Conservation (phyloP, 1,284 basidiomycete genomes). For the Pseudozyma sp. region DNA sequence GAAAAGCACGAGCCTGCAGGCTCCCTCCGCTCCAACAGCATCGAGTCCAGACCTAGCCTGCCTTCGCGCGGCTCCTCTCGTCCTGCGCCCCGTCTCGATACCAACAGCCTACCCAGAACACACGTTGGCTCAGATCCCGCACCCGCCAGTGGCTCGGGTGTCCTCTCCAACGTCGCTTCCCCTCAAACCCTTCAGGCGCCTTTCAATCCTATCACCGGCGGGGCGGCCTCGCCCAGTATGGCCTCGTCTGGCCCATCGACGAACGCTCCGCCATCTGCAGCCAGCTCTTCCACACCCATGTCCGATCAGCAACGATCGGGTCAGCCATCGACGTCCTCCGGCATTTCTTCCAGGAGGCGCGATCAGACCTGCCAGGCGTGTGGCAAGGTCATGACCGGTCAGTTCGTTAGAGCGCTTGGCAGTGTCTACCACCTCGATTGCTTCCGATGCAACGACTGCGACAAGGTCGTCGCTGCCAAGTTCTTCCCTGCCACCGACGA, state of each 20-base stretch:
- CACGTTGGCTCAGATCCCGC: slow-evolving; percentile 7
- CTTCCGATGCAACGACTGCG: slow-evolving; percentile 93
- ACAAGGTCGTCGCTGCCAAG: slow-evolving; percentile 94
- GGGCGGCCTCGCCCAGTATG: neutral
- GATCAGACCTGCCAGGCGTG: slow-evolving; percentile 65
- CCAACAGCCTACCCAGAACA: slow-evolving; percentile 5
- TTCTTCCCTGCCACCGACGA: slow-evolving; percentile 82
- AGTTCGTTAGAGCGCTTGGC: slow-evolving; percentile 94
- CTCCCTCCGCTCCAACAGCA: slow-evolving; percentile 39
- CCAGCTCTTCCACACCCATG: slow-evolving; percentile 1
- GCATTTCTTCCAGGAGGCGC: slow-evolving; percentile 19
- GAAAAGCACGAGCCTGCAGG: slow-evolving; percentile 37
- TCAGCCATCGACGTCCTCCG: slow-evolving; percentile 12
- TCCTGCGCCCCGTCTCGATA: slow-evolving; percentile 36
- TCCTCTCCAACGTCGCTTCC: slow-evolving; percentile 29
- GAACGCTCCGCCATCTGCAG: neutral
- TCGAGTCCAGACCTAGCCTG: slow-evolving; percentile 36
- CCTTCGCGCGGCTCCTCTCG: slow-evolving; percentile 38
- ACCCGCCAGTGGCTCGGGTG: slow-evolving; percentile 12
- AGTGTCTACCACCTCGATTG: slow-evolving; percentile 95
- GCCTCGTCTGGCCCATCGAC: slow-evolving; percentile 2
- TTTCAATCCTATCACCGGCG: slow-evolving; percentile 18
- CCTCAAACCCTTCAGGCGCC: slow-evolving; percentile 35
- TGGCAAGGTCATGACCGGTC: slow-evolving; percentile 78
- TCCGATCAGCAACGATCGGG: slow-evolving; percentile 12